Percentiles rank a stretch among this genome's conserved stretches.
Conservation (phyloP, 2,329 filamentous ascomycete genomes). For the Venturia oleaginea region DNA sequence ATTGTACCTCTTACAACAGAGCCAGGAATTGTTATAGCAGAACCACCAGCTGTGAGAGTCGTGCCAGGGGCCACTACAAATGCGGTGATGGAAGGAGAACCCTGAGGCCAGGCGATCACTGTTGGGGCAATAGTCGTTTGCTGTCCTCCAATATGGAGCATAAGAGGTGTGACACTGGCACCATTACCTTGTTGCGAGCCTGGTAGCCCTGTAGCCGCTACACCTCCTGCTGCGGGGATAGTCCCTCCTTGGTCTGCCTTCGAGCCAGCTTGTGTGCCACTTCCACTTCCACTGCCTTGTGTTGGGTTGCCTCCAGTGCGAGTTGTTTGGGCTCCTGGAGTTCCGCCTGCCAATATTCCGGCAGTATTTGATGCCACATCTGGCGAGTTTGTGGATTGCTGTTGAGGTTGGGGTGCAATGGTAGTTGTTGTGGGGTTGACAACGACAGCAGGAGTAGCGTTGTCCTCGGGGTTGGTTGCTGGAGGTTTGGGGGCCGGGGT, state of each 20-base stretch:
- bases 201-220: neutral
- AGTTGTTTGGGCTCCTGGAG: neutral
- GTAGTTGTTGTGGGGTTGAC: neutral
- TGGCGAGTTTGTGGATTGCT: neutral
- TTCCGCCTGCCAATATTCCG: neutral
- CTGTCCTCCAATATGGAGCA: slow-evolving; percentile 1
- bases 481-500: neutral
- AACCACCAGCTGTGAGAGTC: neutral
- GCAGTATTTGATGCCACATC: neutral
- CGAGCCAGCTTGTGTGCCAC: neutral
- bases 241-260: neutral
- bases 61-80: slow-evolving; percentile 6
- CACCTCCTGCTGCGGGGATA: neutral
- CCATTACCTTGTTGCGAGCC: neutral
- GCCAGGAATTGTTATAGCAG: neutral
- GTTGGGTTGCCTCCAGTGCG: neutral
- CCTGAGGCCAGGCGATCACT: neutral
- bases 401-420: neutral
- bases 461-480: neutral
- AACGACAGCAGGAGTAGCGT: neutral
- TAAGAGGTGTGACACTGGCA: neutral
- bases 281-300: neutral
- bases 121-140: slow-evolving; percentile 5
- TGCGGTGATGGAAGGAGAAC: slow-evolving; percentile 5
- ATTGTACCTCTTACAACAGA: neutral